Evolutionary conservation across 805 yeast genomes (phyloP).

Genomic region (Candida montana): DNA sequence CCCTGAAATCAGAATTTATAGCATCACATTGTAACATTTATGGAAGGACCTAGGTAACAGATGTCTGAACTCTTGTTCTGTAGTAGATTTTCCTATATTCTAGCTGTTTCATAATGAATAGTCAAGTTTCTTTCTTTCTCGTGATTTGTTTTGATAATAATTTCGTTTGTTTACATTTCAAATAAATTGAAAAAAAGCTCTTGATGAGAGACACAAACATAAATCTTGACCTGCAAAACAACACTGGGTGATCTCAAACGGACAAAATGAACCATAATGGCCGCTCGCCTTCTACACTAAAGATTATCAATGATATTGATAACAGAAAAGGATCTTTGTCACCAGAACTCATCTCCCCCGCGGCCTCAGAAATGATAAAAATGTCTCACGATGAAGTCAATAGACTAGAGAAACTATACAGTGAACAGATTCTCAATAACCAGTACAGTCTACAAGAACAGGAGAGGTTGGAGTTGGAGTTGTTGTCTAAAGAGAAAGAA

Average conservation of each 20-base stretch:
- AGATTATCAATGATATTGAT: slow-evolving; percentile 4
- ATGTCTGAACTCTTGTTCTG: no score
- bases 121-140: not conserved
- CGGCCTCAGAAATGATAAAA: not conserved
- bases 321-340: not conserved
- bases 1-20: slow-evolving; percentile 17
- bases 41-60: no score
- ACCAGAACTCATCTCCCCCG: not conserved
- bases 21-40: not conserved
- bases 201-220: not conserved
- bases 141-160: not conserved
- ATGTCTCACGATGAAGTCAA: slow-evolving; percentile 4
- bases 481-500: slow-evolving; percentile 24
- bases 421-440: slow-evolving; percentile 21
- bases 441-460: slow-evolving; percentile 29
- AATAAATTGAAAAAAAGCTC: not conserved
- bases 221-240: no score
- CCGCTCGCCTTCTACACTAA: not conserved
- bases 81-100: no score
- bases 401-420: slow-evolving; percentile 18
- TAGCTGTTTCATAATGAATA: no score
- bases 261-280: not conserved
- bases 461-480: slow-evolving; percentile 31
- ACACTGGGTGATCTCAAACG: no score
- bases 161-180: slow-evolving; percentile 7